Evolutionary conservation across 2,329 filamentous ascomycete species (phyloP).

Genomic region (Septoria petroselini): DNA sequence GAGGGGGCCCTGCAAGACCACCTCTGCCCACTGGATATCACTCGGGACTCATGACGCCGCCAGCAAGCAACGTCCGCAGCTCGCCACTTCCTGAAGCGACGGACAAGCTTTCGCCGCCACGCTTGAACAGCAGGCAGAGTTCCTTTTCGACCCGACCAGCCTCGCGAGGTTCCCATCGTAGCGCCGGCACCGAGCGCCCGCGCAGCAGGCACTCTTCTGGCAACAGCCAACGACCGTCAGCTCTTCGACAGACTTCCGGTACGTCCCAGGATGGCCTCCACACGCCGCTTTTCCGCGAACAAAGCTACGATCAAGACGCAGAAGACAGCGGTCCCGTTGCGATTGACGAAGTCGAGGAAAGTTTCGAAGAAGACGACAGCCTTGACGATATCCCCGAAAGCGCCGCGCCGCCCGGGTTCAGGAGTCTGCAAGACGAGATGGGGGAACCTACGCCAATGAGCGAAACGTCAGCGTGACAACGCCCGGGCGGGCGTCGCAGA

Average conservation of each 20-base stretch:
- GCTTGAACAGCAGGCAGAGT: slow-evolving; percentile 24
- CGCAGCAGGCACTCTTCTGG: slow-evolving; percentile 6
- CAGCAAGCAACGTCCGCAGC: slow-evolving; percentile 68
- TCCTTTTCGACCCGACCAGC: slow-evolving; percentile 12
- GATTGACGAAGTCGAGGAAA: slow-evolving; percentile 31
- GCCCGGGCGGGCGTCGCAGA: slow-evolving; percentile 9
- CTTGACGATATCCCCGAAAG: slow-evolving; percentile 21
- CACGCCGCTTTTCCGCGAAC: slow-evolving; percentile 56
- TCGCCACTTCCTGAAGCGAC: slow-evolving; percentile 49
- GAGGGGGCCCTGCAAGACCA: slow-evolving; percentile 39
- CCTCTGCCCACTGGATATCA: slow-evolving; percentile 58
- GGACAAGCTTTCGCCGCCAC: slow-evolving; percentile 24
- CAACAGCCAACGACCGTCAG: slow-evolving; percentile 11
- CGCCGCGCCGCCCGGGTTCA: slow-evolving; percentile 17
- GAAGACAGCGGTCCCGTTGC: slow-evolving; percentile 49
- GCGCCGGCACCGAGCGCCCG: slow-evolving; percentile 12
- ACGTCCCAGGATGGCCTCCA: slow-evolving; percentile 37
- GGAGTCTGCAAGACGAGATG: slow-evolving; percentile 19
- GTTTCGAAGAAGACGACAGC: slow-evolving; percentile 51
- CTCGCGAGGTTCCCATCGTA: slow-evolving; percentile 12
- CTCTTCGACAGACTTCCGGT: slow-evolving; percentile 15
- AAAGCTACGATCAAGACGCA: slow-evolving; percentile 59
- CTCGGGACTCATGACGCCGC: slow-evolving; percentile 84
- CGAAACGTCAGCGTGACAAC: slow-evolving; percentile 8
- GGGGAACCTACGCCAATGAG: slow-evolving; percentile 15